Conservation (phyloP, 164 flowering plant species). For the Liriodendron chinense region DNA sequence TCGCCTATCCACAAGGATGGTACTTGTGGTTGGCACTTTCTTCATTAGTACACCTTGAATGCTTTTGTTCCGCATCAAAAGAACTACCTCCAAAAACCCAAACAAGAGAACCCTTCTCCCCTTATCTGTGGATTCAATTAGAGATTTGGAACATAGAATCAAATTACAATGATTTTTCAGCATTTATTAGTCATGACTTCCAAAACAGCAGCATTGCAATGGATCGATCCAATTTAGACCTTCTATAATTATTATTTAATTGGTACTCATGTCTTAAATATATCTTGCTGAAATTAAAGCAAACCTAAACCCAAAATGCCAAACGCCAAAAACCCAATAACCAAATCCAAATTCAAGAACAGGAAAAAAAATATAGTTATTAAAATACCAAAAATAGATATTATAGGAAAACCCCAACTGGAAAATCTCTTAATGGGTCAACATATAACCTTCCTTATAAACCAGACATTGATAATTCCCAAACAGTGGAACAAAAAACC, state of each 20-base stretch:
- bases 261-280: too few species aligned
- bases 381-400: neutral
- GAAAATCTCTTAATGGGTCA: neutral
- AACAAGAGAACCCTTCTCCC: too few species aligned
- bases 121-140: neutral
- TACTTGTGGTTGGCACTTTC: too few species aligned
- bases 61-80: too few species aligned
- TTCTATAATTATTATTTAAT: too few species aligned
- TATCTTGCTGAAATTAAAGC: too few species aligned
- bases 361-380: neutral
- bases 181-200: too few species aligned
- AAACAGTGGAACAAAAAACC: neutral
- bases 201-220: too few species aligned
- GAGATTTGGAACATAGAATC: neutral
- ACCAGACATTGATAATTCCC: neutral
- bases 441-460: neutral
- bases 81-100: neutral
- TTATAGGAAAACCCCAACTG: neutral
- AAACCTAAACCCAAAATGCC: neutral
- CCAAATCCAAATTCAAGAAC: constrained; percentile 1
- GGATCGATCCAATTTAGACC: too few species aligned
- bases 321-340: neutral
- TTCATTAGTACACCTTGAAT: too few species aligned
- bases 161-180: neutral
- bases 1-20: too few species aligned